These are phyloP conservation scores for Neofusicoccum cordaticola DNA, from an alignment of 2,329 filamentous ascomycete genomes.

Conservation along the genomic window DNA sequence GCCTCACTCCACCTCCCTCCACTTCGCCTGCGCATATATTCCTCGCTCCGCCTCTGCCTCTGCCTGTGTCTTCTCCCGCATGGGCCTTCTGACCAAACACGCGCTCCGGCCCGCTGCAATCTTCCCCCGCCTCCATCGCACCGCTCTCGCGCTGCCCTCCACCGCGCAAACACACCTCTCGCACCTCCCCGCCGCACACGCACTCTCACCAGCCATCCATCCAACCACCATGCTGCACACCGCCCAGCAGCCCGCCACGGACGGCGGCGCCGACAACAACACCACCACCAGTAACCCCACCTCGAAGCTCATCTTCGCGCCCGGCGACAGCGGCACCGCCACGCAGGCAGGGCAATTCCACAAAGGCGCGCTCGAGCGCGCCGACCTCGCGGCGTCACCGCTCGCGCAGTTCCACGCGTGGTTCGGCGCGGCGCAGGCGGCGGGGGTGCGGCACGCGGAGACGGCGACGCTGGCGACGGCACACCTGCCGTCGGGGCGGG, in stretches of 20 bases:
- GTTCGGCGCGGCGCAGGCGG: constrained; percentile 70
- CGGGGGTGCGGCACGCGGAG: constrained; percentile 66
- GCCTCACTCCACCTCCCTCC: constrained; percentile 2
- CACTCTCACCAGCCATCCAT: neutral
- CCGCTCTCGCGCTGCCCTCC: neutral
- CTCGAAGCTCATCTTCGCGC: constrained; percentile 56
- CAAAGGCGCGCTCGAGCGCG: constrained; percentile 58
- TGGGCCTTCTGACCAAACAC: neutral
- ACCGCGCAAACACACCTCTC: neutral
- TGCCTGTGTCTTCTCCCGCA: neutral
- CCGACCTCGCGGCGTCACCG: constrained; percentile 63
- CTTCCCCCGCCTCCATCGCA: neutral
- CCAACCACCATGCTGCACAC: neutral
- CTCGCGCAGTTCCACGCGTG: constrained; percentile 84
- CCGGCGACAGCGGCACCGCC: constrained; percentile 50
- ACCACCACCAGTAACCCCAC: neutral
- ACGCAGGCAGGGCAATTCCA: constrained; percentile 74
- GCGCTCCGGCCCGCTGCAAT: neutral
- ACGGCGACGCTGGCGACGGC: constrained; percentile 86
- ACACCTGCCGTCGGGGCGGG: constrained; percentile 74
- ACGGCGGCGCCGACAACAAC: neutral
- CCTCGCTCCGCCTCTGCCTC: too few species aligned
- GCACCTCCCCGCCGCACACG: neutral
- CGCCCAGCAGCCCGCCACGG: neutral
- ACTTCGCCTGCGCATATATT: neutral